Evolutionary conservation across 352 stramenopile genomes (phyloP).

Genomic region (Phytophthora parvispora): DNA sequence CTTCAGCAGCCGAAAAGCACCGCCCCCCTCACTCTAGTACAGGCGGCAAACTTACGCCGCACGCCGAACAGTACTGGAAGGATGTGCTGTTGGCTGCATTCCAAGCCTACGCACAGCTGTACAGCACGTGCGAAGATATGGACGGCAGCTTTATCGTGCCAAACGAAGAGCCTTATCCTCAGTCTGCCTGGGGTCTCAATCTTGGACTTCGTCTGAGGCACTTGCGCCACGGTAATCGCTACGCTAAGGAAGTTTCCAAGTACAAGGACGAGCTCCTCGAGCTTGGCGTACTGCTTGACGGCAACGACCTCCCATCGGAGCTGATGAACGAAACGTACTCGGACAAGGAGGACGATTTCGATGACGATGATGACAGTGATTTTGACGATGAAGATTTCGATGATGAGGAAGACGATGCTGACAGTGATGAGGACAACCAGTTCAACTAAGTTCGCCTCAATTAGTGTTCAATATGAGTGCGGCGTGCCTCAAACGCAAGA

Average conservation of each 20-base stretch:
- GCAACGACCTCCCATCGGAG: constrained; percentile 9
- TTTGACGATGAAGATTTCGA: constrained; percentile 2
- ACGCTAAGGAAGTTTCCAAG: constrained; percentile 67
- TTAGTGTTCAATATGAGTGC: constrained; percentile 24
- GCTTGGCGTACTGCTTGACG: constrained; percentile 39
- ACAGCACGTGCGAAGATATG: constrained; percentile 71
- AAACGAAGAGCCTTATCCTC: constrained; percentile 58
- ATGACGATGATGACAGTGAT: constrained; percentile 15
- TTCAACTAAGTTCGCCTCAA: constrained; percentile 14
- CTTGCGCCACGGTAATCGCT: constrained; percentile 73
- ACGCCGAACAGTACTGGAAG: constrained; percentile 80
- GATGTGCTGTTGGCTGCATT: constrained; percentile 79
- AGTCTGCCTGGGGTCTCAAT: constrained; percentile 76
- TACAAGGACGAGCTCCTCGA: constrained; percentile 55
- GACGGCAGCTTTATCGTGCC: constrained; percentile 70
- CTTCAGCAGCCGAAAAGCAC: constrained; percentile 7
- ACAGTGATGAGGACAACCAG: constrained; percentile 2
- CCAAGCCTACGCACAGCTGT: constrained; percentile 51
- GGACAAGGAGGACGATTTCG: constrained; percentile 4
- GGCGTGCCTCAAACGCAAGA: not conserved
- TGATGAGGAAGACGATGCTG: not conserved
- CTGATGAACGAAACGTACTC: not conserved
- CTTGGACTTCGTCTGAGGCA: constrained; percentile 75
- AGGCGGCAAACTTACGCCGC: constrained; percentile 40
- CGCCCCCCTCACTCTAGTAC: not conserved